A percentile compares a stretch with the other conserved stretches of the same genome.
These are phyloP conservation scores for Magnaporthiopsis rhizophila DNA, from an alignment of 2,329 filamentous ascomycete genomes.

Conservation along the genomic window DNA sequence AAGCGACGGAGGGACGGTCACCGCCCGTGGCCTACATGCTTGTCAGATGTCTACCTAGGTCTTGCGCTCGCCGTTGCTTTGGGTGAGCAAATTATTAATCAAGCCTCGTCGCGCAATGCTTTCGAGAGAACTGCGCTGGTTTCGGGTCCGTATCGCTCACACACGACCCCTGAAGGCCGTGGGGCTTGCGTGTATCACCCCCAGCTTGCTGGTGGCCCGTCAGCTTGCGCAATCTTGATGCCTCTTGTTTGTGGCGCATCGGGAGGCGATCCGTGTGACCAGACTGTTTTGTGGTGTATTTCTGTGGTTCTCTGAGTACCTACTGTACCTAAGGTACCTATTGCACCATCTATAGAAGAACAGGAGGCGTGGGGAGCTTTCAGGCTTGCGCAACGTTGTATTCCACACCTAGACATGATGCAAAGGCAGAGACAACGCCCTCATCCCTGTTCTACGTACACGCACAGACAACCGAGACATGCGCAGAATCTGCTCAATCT, in stretches of 20 bases:
- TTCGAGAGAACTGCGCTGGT: background rate
- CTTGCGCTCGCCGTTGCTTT: background rate
- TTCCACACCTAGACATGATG: background rate
- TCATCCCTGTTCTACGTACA: background rate
- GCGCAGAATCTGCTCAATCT: background rate
- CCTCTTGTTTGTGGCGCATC: background rate
- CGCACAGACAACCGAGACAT: background rate
- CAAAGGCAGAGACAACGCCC: background rate
- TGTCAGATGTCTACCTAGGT: background rate
- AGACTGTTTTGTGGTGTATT: background rate
- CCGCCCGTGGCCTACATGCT: no score
- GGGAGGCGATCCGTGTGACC: background rate
- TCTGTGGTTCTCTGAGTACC: background rate
- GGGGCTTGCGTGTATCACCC: background rate
- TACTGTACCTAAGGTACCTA: no score
- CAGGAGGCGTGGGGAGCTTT: background rate
- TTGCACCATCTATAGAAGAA: no score
- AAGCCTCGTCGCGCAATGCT: background rate
- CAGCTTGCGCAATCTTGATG: background rate
- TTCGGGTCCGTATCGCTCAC: background rate
- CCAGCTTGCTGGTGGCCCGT: background rate
- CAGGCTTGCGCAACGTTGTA: background rate
- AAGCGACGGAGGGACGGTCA: background rate
- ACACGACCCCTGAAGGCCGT: background rate
- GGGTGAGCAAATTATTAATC: background rate